A percentile compares a stretch with the other conserved stretches of the same genome.
Conservation (phyloP, 2,329 filamentous ascomycete species). For the Fusarium humuli region DNA sequence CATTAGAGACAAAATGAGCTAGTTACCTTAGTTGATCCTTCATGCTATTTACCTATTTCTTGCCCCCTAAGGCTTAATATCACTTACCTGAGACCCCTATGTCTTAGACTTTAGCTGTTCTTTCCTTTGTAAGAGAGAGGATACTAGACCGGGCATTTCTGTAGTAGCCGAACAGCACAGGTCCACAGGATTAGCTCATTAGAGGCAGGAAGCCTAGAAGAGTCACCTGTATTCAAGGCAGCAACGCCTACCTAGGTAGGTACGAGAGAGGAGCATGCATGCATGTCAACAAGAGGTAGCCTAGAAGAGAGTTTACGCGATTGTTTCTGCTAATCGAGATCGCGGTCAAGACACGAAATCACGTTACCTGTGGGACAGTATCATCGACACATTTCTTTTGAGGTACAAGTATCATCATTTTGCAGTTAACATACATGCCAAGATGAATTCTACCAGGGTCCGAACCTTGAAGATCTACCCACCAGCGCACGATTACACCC, state of each 20-base stretch:
- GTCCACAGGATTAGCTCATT: background rate
- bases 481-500: background rate
- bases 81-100: too few relatives aligned
- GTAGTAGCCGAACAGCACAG: background rate
- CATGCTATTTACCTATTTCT: background rate
- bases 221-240: background rate
- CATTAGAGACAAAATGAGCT: background rate
- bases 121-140: too few relatives aligned
- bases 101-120: background rate
- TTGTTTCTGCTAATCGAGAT: background rate
- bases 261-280: background rate
- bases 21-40: background rate
- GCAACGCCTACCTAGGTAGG: background rate
- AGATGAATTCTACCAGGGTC: background rate
- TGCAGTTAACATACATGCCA: background rate
- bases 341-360: background rate
- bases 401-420: background rate
- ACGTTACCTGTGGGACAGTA: background rate
- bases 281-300: background rate
- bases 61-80: too few relatives aligned
- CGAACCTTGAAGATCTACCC: background rate
- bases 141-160: background rate
- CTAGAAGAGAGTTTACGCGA: background rate
- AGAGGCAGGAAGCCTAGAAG: background rate
- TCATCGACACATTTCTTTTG: background rate